These are phyloP conservation scores for Glycine soja DNA, from an alignment of 306 rosid species.

Conservation along the genomic window DNA sequence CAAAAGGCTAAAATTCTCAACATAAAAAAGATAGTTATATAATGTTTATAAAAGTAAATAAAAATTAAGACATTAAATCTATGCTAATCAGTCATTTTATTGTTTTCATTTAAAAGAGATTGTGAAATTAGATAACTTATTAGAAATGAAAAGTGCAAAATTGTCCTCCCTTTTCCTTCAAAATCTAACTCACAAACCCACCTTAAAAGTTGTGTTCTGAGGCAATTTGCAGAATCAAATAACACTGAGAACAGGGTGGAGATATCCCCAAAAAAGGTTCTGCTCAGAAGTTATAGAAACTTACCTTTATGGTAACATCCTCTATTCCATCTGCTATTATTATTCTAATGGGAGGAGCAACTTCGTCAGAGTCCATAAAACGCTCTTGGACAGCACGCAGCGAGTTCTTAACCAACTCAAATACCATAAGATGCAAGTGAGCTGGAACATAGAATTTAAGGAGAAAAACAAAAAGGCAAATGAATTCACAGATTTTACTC, in stretches of 20 bases:
- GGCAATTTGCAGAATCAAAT: no score
- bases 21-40: not conserved
- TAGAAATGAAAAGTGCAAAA: no score
- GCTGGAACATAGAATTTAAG: conserved; percentile 50
- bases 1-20: conserved; percentile 20
- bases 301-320: conserved; percentile 78
- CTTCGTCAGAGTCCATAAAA: conserved; percentile 76
- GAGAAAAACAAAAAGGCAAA: not conserved
- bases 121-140: no score
- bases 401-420: conserved; percentile 89
- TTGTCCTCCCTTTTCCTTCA: no score
- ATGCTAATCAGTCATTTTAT: no score
- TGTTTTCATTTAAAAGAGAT: no score
- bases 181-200: no score
- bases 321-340: conserved; percentile 93
- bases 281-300: not conserved
- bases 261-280: conserved; percentile 2
- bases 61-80: not conserved
- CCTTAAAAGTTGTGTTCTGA: no score
- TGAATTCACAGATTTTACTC: conserved; percentile 50
- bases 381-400: conserved; percentile 92
- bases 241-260: no score
- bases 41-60: no score
- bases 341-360: conserved; percentile 74
- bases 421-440: conserved; percentile 96